Evolutionary conservation across 805 yeast species (phyloP), one percentile per base, ranked within the genome.

Genomic region (Candida anglica): DNA sequence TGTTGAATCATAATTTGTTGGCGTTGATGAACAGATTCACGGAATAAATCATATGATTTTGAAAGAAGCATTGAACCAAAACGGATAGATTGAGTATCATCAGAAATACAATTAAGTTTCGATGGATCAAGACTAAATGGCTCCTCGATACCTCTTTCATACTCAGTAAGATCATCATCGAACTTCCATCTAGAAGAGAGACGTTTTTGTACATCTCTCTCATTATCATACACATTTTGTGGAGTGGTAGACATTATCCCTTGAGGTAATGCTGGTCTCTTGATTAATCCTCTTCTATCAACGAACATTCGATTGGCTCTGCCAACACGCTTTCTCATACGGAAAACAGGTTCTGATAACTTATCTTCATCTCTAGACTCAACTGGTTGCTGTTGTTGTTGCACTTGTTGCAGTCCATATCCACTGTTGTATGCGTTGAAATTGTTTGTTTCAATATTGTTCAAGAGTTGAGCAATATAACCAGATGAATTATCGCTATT

Each of bases 51-150:
- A 52, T 85, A 85, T 0, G 96, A 81, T 56, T 89, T 91, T 3
- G 93, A 77, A 27, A 88, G 67, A 20, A 91, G 60, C 96, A 88
- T 88, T 5, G 95, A 77, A 6, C 96, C 96, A 60, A 89, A 89
- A 39, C 97, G 69, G 19, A 91, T 85, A 1, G 85, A 80, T 58
- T 89, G 97, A 1, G 96, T 88, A 33, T 81, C 91, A 34, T 81
- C 81, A 10, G 87, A 76, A 27, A 89, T 86, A 42, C 83, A 82
- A 52, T 89, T 89, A 47, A 89, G 69, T 36, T 75, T 72, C 0
- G 95, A 79, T 0, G 97, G 96, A 56, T 87, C 96, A 39, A 75
- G 71, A 39, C 79, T 70, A 36, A 86, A 68, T 22, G 82, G 83
- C 27, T 64, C 69, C 30, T 50, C 41, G 10, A 54, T 38, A 5